Base-by-base conservation (phyloP, 768 basidiomycete species). In the Hygrophorus russula region DNA sequence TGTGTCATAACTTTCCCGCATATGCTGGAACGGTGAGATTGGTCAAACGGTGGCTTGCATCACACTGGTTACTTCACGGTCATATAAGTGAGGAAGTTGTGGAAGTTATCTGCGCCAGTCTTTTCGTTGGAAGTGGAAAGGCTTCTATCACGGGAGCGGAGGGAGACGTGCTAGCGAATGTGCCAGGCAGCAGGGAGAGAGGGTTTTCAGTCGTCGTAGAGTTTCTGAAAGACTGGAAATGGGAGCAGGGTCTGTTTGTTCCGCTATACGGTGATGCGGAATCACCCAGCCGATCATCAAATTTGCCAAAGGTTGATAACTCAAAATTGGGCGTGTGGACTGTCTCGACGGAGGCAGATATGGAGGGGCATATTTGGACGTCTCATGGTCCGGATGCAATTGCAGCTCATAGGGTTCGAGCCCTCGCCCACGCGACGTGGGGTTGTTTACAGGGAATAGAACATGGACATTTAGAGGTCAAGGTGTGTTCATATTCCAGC, bases 1-100 rank as follows among this genome's bases (percentile, higher is more conserved):
- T 97, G 14, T 80, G 78, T 39, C 91, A 97, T 59, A 78, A 76
- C 37, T 82, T 77, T 54, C 59, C 76, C 0, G 85, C 91, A 9
- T 96, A 80, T 59, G 71, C 89, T 2, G 78, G 83, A 7, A 91
- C 93, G 0, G 84, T 88, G 12, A 73, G 96, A 31, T 70, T 98
- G 12, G 74, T 87, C 40, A 94, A 97, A 64, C 75, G 94, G 34
- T 99, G 96, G 96, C 66, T 98, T 42, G 78, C 86, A 0, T 68
- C 83, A 5, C 96, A 99, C 56, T 89, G 86, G 82, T 71, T 96
- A 45, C 71, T 98, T 28, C 69, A 73, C 3, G 61, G 69, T 0
- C 83, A 89, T 51, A 67, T 97, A 42, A 70, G 73, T 5, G 74
- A 78, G 46, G 90, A 97, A 57, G 80, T 76, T 0, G 73, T 88